Conservation (phyloP, 768 basidiomycete genomes). For the Lactifluus hygrophoroides region DNA sequence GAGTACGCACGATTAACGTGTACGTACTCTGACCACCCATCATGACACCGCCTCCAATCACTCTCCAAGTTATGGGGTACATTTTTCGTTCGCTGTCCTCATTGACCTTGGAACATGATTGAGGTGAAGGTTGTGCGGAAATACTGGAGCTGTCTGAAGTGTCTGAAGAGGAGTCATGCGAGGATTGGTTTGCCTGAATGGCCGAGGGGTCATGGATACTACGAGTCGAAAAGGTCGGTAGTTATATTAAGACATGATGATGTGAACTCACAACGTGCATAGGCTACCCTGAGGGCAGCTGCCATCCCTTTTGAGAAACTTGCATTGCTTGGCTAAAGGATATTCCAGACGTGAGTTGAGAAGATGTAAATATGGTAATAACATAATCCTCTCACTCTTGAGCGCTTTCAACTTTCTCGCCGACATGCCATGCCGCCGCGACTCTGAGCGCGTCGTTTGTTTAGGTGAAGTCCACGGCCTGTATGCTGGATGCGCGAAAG, state of each 20-base stretch:
- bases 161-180: background rate
- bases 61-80: conserved; percentile 65
- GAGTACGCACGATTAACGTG: background rate
- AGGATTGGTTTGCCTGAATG: background rate
- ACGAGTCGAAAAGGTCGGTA: background rate
- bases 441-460: background rate
- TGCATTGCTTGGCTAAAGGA: conserved; percentile 17
- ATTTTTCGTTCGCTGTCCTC: conserved; percentile 31
- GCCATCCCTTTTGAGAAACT: conserved; percentile 18
- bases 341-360: background rate
- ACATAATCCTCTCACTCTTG: conserved; percentile 13
- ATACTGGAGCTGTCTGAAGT: background rate
- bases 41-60: conserved; percentile 72
- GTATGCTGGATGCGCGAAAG: conserved; percentile 6
- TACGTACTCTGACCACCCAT: conserved; percentile 37
- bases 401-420: conserved; percentile 16
- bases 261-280: conserved; percentile 19
- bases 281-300: conserved; percentile 14
- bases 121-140: background rate
- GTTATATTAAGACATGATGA: background rate
- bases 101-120: background rate
- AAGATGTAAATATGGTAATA: background rate
- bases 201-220: conserved; percentile 11
- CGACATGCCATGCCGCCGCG: conserved; percentile 5
- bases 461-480: background rate